A percentile compares a stretch with the other conserved stretches of the same genome.
phyloP scores from a whole-genome alignment of 2,329 filamentous ascomycete species.

The Lachnum nothofagi region DNA sequence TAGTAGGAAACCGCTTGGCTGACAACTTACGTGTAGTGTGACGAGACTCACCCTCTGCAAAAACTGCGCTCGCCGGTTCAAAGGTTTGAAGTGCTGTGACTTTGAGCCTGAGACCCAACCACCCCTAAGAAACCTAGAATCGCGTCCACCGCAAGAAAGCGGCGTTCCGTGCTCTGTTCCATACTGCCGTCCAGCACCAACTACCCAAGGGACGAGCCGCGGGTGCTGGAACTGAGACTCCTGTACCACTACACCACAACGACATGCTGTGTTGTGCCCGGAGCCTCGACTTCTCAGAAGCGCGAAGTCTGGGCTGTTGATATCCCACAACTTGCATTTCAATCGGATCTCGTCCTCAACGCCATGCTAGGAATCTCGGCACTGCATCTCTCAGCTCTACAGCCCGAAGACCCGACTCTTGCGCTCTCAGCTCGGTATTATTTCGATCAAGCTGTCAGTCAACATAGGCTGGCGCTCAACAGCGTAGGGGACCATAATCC shows the following conservation, averaged over 20 bases:
- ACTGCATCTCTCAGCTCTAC: conserved; percentile 10
- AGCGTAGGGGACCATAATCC: not conserved
- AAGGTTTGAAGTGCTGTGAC: not conserved
- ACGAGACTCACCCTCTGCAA: not conserved
- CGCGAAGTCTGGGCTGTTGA: conserved; percentile 12
- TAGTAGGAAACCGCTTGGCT: not conserved
- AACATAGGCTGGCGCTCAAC: conserved; percentile 11
- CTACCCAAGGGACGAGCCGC: not conserved
- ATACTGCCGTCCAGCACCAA: not conserved
- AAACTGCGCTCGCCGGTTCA: conserved; percentile 1
- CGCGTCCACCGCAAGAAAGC: not conserved
- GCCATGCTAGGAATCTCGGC: conserved; percentile 15
- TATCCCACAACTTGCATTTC: conserved; percentile 18
- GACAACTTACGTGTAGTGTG: not conserved
- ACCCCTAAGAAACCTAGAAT: not conserved
- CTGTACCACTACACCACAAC: conserved; percentile 7
- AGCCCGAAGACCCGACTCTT: conserved; percentile 5
- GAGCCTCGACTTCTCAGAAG: not conserved
- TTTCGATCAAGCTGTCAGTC: conserved; percentile 12
- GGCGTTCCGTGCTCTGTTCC: not conserved
- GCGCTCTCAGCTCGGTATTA: conserved; percentile 10
- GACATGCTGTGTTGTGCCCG: conserved; percentile 10
- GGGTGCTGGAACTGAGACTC: not conserved
- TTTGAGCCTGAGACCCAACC: not conserved
- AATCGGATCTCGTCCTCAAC: conserved; percentile 15